A percentile compares a stretch with the other conserved stretches of the same genome.
phyloP scores from a whole-genome alignment of 352 stramenopile species.

The Globisporangium radiosum region DNA sequence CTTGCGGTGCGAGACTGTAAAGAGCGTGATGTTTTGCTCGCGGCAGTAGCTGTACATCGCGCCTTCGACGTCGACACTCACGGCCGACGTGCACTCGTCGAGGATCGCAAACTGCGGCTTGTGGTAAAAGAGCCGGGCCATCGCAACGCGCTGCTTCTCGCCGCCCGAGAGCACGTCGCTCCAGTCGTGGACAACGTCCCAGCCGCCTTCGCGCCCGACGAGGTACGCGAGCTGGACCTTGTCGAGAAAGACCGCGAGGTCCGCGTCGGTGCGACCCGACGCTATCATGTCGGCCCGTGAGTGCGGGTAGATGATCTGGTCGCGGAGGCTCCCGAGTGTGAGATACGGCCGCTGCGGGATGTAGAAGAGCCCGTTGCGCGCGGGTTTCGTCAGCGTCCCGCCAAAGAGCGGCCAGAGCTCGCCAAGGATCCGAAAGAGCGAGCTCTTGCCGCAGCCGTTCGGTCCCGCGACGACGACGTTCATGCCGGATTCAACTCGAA shows the following conservation, averaged over 20 bases:
- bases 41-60: conserved; percentile 83
- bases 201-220: conserved; percentile 63
- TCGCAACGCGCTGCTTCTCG: conserved; percentile 89
- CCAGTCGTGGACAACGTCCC: conserved; percentile 84
- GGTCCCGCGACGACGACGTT: conserved; percentile 83
- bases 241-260: conserved; percentile 65
- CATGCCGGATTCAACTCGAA: conserved; percentile 84
- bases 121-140: conserved; percentile 88
- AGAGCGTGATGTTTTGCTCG: conserved; percentile 87
- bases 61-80: conserved; percentile 84
- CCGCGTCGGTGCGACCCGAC: conserved; percentile 42
- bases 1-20: conserved; percentile 89
- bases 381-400: conserved; percentile 68
- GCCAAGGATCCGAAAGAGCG: conserved; percentile 83
- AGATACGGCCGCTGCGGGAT: conserved; percentile 87
- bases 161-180: conserved; percentile 82
- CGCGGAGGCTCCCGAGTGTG: conserved; percentile 77
- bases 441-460: conserved; percentile 86
- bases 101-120: conserved; percentile 88
- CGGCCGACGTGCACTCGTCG: conserved; percentile 83
- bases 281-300: conserved; percentile 58
- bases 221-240: conserved; percentile 81
- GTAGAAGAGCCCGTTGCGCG: conserved; percentile 86
- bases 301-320: conserved; percentile 89
- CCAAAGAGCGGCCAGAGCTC: conserved; percentile 85